Conservation (phyloP, 2,329 filamentous ascomycete species). For the Incumbomyces delicatus region DNA sequence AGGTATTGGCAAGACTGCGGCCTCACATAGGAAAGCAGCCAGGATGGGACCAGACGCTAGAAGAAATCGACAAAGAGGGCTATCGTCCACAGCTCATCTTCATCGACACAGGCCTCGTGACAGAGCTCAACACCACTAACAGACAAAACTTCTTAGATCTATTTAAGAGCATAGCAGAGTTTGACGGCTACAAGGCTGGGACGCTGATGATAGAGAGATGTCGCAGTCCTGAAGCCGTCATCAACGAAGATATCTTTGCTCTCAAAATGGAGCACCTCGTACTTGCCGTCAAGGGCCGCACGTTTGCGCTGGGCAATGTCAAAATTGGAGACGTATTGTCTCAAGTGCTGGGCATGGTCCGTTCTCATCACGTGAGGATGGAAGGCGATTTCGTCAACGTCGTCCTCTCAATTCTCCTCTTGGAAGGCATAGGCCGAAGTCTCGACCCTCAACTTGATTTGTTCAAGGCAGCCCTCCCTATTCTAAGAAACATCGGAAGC, state of each 20-base stretch:
- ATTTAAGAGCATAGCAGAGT: constrained; percentile 91
- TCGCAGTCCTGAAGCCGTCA: constrained; percentile 79
- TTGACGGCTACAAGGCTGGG: constrained; percentile 91
- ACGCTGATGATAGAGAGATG: constrained; percentile 94
- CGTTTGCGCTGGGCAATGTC: constrained; percentile 84
- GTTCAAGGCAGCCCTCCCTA: constrained; percentile 76
- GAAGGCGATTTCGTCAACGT: constrained; percentile 99
- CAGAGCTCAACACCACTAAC: constrained; percentile 79
- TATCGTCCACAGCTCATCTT: constrained; percentile 93
- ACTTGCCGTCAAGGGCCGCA: constrained; percentile 77
- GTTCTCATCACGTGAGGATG: constrained; percentile 78
- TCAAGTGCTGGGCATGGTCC: constrained; percentile 83
- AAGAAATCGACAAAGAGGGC: constrained; percentile 71
- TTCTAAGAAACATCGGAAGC: constrained; percentile 75
- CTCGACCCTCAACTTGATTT: constrained; percentile 82
- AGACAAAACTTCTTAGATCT: constrained; percentile 86
- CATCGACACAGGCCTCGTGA: constrained; percentile 93
- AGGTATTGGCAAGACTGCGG: constrained; percentile 69
- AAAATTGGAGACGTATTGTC: constrained; percentile 94
- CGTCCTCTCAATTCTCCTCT: constrained; percentile 81
- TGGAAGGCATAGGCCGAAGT: constrained; percentile 86
- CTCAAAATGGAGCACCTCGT: constrained; percentile 96
- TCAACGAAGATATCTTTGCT: constrained; percentile 83
- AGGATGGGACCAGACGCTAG: constrained; percentile 66
- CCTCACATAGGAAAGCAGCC: constrained; percentile 59